These are phyloP conservation scores for Nemania sp. DNA, from an alignment of 2,329 filamentous ascomycete species.

Conservation along the genomic window DNA sequence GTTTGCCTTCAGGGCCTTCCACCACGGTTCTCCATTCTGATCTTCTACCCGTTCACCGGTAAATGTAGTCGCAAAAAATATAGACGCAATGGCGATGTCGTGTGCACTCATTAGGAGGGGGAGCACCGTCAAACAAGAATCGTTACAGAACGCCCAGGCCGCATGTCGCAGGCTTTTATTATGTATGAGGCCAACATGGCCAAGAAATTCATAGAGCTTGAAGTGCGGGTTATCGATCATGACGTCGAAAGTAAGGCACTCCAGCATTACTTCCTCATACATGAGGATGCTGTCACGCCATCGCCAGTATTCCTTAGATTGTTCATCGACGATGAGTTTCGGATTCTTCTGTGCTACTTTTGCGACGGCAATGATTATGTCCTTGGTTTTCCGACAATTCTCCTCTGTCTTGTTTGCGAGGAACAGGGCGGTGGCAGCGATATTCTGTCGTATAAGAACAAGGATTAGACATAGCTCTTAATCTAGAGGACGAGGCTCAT, in stretches of 20 bases:
- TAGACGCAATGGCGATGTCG: slow-evolving; percentile 80
- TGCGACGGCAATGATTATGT: slow-evolving; percentile 90
- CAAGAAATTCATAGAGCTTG: slow-evolving; percentile 78
- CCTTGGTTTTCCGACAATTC: slow-evolving; percentile 93
- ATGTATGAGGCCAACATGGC: slow-evolving; percentile 71
- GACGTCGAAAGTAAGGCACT: slow-evolving; percentile 90
- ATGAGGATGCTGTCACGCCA: slow-evolving; percentile 94
- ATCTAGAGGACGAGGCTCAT: neutral
- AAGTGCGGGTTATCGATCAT: slow-evolving; percentile 88
- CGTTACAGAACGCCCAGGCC: slow-evolving; percentile 92
- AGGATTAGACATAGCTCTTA: slow-evolving; percentile 20
- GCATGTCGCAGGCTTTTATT: slow-evolving; percentile 83
- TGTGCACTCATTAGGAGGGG: slow-evolving; percentile 79
- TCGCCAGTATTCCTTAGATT: slow-evolving; percentile 97
- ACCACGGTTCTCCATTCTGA: slow-evolving; percentile 79
- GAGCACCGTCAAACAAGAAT: slow-evolving; percentile 81
- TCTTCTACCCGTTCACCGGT: slow-evolving; percentile 77
- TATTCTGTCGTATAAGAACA: slow-evolving; percentile 59
- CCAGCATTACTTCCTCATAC: slow-evolving; percentile 90
- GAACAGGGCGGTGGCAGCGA: slow-evolving; percentile 89
- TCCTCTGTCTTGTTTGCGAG: slow-evolving; percentile 97
- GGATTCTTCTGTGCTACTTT: slow-evolving; percentile 94
- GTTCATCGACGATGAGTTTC: slow-evolving; percentile 85
- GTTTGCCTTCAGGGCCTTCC: slow-evolving; percentile 74
- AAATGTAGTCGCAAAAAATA: slow-evolving; percentile 84